Base-by-base conservation (phyloP, 192 early-diverging fungal genomes). In the Linnemannia exigua region DNA sequence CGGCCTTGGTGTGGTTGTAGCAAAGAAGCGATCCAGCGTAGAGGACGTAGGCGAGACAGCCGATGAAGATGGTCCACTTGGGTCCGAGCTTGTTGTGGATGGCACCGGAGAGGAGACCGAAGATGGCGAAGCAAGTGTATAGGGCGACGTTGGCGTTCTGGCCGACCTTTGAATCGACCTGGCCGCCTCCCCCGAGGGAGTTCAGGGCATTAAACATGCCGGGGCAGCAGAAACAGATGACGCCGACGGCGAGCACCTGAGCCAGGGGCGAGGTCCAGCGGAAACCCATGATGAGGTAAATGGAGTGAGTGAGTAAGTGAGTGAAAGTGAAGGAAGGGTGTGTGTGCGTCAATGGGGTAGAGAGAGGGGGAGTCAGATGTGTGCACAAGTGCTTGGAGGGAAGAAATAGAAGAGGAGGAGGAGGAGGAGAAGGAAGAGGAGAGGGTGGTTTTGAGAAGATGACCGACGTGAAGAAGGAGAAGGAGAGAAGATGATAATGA, bases 31-130 rank as follows among this genome's bases (percentile, higher is more conserved):
- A 95, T 36, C 90, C 96, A 11, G 92, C 91, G 87, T 97, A 97
- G 54, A 97, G 89, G 16, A 93, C 93, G 77, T 95, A 97, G 61
- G 90, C 84, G 67, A 92, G 86, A 58, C 92, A 95, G 63, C 94
- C 95, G 66, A 91, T 70, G 38, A 92, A 90, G 77, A 96, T 94
- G 35, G 93, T 90, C 87, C 89, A 89, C 74, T 93, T 91, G 63
- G 93, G 93, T 58, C 96, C 96, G 44, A 94, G 90, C 36, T 95
- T 94, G 83, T 97, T 97, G 85, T 95, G 94, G 46, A 96, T 90
- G 37, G 92, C 91, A 69, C 95, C 96, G 52, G 94, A 94, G 47
- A 95, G 84, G 6, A 97, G 87, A 75, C 94, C 94, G 82, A 94
- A 95, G 47, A 97, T 88, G 54, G 95, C 91, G 74, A 97, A 97